Conservation (phyloP, 371 early-diverging fungal species). For the Gilbertella persicaria region DNA sequence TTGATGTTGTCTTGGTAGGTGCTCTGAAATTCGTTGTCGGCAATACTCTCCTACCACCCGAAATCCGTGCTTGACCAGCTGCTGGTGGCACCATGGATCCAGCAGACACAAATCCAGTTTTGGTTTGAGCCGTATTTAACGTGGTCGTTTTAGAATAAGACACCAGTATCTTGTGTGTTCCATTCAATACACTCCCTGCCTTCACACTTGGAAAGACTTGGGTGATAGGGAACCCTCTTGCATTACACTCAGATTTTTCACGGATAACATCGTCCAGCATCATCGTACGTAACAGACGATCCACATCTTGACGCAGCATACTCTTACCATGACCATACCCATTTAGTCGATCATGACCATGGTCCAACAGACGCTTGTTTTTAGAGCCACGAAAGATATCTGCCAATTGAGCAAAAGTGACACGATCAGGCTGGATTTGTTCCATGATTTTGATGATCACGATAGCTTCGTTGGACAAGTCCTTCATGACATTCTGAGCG, state of each 20-base stretch:
- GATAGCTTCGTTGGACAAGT: conserved; percentile 63
- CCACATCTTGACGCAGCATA: conserved; percentile 8
- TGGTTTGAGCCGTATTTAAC: not conserved
- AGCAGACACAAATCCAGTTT: conserved; percentile 1
- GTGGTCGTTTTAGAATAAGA: not conserved
- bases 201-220: conserved; percentile 22
- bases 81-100: not conserved
- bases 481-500: conserved; percentile 25
- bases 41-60: not conserved
- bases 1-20: not conserved
- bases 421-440: conserved; percentile 43
- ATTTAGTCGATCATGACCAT: conserved; percentile 49
- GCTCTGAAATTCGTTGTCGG: not conserved
- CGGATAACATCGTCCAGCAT: conserved; percentile 10
- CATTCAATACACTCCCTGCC: conserved; percentile 2
- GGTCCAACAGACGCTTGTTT: conserved; percentile 52
- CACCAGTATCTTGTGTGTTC: not conserved
- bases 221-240: conserved; percentile 18
- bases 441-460: conserved; percentile 53
- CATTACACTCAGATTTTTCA: conserved; percentile 8
- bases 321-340: conserved; percentile 68
- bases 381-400: conserved; percentile 84
- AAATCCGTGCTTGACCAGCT: not conserved
- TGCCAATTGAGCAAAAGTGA: conserved; percentile 75
- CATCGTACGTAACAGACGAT: conserved; percentile 14